Evolutionary conservation across 164 flowering plant species (phyloP), one percentile per base, ranked within the genome.

Genomic region (Chimonanthus salicifolius): DNA sequence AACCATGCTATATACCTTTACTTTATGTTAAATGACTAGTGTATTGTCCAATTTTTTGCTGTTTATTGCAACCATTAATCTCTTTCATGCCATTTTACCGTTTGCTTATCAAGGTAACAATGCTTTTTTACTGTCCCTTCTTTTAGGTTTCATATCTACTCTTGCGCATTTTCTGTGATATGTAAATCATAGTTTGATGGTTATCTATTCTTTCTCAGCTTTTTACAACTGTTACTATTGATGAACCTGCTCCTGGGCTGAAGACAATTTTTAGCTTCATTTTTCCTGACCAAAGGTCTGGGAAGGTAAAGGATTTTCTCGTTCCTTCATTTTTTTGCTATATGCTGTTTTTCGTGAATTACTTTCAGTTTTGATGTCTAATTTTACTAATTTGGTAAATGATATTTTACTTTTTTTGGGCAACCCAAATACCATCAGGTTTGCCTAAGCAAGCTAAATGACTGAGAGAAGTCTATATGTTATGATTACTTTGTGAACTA

Each of bases 211-310:
- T 66, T 66, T 44, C 46, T 66, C 68, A 33, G 98, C 80, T 93
- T 72, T 78, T 77, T 68, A 80, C 94, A 11, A 93, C 93, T 6
- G 74, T 90, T 49, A 88, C 94, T 9, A 77, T 88, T 47, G 91
- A 89, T 77, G 96, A 93, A 71, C 89, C 88, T 77, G 89, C 93
- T 0, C 98, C 98, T 67, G 98, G 98, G 43, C 82, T 91, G 72
- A 93, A 93, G 87, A 74, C 94, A 4, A 93, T 91, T 60, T 82
- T 91, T 65, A 88, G 91, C 81, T 87, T 87, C 74, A 76, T 68
- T 6, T 83, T 84, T 74, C 98, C 98, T 47, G 94, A 93, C 77
- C 94, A 90, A 79, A 91, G 80, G 74, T 91, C 98, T 77, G 94
- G 91, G 72, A 93, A 89, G 94, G 98, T 91, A 78, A 68, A 73